Percentiles rank a stretch among this genome's conserved stretches.
Conservation (phyloP, 2,329 filamentous ascomycete species). For the Talaromyces sp. region DNA sequence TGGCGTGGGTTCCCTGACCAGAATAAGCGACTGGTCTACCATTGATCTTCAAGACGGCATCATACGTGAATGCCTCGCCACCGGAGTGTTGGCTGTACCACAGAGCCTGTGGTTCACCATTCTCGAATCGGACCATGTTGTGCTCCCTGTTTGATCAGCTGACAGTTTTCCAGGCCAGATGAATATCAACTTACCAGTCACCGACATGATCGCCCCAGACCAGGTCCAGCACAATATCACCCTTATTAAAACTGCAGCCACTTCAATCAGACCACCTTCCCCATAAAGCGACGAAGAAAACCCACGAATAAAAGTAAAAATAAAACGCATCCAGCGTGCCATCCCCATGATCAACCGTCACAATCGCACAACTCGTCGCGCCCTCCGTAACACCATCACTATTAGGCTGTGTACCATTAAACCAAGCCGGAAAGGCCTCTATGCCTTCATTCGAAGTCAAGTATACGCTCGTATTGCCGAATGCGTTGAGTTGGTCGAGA, state of each 20-base stretch:
- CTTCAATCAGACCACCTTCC: background rate
- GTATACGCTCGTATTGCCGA: slow-evolving; percentile 49
- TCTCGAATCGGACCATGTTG: slow-evolving; percentile 64
- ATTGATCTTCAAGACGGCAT: slow-evolving; percentile 54
- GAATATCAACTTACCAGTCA: slow-evolving; percentile 51
- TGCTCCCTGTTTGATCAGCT: slow-evolving; percentile 54
- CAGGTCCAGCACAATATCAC: slow-evolving; percentile 50
- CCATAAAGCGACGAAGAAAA: background rate
- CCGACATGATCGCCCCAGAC: slow-evolving; percentile 63
- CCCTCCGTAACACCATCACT: slow-evolving; percentile 50
- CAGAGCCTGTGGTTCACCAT: slow-evolving; percentile 55
- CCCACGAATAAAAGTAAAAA: slow-evolving; percentile 60
- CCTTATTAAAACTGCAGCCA: slow-evolving; percentile 50
- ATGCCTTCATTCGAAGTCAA: slow-evolving; percentile 53
- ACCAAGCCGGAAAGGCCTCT: slow-evolving; percentile 43
- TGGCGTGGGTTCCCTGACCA: slow-evolving; percentile 63
- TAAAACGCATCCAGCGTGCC: slow-evolving; percentile 60
- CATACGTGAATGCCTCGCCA: slow-evolving; percentile 63
- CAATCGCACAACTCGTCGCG: slow-evolving; percentile 53
- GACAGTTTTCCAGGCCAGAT: background rate
- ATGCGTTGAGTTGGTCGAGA: slow-evolving; percentile 48
- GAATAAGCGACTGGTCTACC: slow-evolving; percentile 58
- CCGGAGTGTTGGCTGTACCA: slow-evolving; percentile 65
- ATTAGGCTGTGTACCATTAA: slow-evolving; percentile 56
- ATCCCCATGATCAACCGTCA: slow-evolving; percentile 58